These are phyloP conservation scores for Malus hybrid DNA, from an alignment of 331 rosid genomes.

Conservation along the genomic window DNA sequence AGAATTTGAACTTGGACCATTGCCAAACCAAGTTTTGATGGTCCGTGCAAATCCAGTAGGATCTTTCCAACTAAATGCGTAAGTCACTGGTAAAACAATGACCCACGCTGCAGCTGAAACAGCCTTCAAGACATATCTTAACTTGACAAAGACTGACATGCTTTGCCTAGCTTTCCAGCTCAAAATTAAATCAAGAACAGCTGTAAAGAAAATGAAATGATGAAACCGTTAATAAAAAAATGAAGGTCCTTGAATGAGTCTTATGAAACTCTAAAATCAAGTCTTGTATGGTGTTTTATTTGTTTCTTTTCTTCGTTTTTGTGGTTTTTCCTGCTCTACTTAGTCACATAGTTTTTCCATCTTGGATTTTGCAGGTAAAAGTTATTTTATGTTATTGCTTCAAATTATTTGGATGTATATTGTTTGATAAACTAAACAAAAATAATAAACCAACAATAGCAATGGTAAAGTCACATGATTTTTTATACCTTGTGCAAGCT, in stretches of 20 bases:
- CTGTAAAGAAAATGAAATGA: slow-evolving; percentile 35
- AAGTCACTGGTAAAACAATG: slow-evolving; percentile 76
- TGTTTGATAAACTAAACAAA: neutral
- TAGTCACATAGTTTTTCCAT: neutral
- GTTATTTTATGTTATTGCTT: neutral
- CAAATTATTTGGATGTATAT: neutral
- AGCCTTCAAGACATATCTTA: slow-evolving; percentile 73
- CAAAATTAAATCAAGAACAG: slow-evolving; percentile 68
- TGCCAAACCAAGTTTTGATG: slow-evolving; percentile 84
- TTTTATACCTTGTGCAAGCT: slow-evolving; percentile 86
- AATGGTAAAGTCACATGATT: slow-evolving; percentile 11
- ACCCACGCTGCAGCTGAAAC: slow-evolving; percentile 82
- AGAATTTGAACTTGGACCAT: slow-evolving; percentile 76
- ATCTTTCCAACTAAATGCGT: slow-evolving; percentile 76
- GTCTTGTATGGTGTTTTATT: neutral
- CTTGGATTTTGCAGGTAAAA: neutral
- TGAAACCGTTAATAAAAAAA: slow-evolving; percentile 5
- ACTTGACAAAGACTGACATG: slow-evolving; percentile 72
- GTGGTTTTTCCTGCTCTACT: neutral
- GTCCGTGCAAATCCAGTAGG: slow-evolving; percentile 86
- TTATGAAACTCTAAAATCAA: neutral
- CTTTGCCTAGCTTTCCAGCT: slow-evolving; percentile 88
- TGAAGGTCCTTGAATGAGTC: neutral
- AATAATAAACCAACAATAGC: slow-evolving; percentile 1
- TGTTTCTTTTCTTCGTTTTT: neutral